A percentile compares a stretch with the other conserved stretches of the same genome.
phyloP scores from a whole-genome alignment of 345 rosid species.

The Pistacia vera region DNA sequence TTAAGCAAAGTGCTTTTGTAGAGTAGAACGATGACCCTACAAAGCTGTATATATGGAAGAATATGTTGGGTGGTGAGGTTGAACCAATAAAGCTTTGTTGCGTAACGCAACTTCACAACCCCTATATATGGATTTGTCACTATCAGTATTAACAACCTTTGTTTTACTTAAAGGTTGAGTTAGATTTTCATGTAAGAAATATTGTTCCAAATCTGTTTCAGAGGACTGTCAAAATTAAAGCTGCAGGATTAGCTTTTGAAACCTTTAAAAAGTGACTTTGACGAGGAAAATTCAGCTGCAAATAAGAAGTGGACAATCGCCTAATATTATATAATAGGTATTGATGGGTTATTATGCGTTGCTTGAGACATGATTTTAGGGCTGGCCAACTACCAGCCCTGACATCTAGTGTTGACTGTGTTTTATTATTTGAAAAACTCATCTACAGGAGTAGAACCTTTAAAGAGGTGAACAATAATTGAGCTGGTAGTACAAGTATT shows the following conservation, averaged over 20 bases:
- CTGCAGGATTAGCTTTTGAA: too few relatives aligned
- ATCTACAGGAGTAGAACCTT: background rate
- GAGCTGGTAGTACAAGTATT: too few relatives aligned
- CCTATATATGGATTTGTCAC: too few relatives aligned
- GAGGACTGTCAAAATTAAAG: too few relatives aligned
- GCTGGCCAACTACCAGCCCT: background rate
- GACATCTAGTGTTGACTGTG: background rate
- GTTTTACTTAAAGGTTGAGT: too few relatives aligned
- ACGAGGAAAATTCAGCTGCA: too few relatives aligned
- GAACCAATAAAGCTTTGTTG: slow-evolving; percentile 25
- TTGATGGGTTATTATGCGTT: background rate
- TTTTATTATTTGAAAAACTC: background rate
- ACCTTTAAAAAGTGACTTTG: too few relatives aligned
- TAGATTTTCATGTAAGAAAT: too few relatives aligned
- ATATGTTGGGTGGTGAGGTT: slow-evolving; percentile 29
- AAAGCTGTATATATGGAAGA: background rate
- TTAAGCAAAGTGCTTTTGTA: slow-evolving; percentile 17
- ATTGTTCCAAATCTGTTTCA: too few relatives aligned
- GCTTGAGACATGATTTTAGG: background rate
- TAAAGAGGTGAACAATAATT: background rate
- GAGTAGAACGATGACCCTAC: slow-evolving; percentile 10
- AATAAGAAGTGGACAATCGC: too few relatives aligned
- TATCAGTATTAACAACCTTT: too few relatives aligned
- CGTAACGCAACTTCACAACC: background rate
- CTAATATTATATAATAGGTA: background rate